These are phyloP conservation scores for Podaxis rugospora DNA, from an alignment of 768 basidiomycete genomes.

Conservation along the genomic window DNA sequence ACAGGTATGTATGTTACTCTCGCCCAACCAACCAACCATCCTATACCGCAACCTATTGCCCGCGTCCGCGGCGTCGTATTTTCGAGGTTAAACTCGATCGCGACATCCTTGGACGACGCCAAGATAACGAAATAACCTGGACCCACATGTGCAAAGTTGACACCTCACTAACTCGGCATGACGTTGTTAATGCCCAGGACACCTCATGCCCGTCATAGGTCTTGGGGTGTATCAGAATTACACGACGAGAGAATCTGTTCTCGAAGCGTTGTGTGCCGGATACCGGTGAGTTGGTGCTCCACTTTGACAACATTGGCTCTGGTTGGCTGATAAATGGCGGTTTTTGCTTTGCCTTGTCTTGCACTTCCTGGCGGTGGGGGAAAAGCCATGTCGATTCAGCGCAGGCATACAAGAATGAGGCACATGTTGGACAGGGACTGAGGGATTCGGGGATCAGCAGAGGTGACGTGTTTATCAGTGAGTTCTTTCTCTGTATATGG, in stretches of 20 bases:
- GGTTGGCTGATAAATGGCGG: too few species aligned
- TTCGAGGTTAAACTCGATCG: too few species aligned
- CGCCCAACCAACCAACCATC: too few species aligned
- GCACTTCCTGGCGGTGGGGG: neutral
- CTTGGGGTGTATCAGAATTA: slow-evolving; percentile 72
- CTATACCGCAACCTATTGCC: too few species aligned
- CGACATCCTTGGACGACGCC: neutral
- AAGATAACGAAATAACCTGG: neutral
- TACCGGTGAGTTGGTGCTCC: slow-evolving; percentile 31
- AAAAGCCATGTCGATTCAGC: slow-evolving; percentile 72
- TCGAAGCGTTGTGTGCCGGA: slow-evolving; percentile 63
- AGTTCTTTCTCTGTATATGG: slow-evolving; percentile 14
- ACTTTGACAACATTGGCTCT: too few species aligned
- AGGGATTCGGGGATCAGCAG: slow-evolving; percentile 51
- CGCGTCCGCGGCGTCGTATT: too few species aligned
- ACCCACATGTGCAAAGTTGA: neutral
- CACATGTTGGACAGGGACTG: slow-evolving; percentile 54
- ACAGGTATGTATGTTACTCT: neutral
- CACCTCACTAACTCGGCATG: slow-evolving; percentile 15
- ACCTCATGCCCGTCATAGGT: slow-evolving; percentile 60
- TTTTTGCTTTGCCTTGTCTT: neutral
- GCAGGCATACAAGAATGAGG: slow-evolving; percentile 64
- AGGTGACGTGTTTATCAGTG: slow-evolving; percentile 70
- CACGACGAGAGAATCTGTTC: slow-evolving; percentile 45
- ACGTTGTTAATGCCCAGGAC: slow-evolving; percentile 31